These are phyloP conservation scores for Vachellia collinsii DNA, from an alignment of 306 rosid genomes.

Conservation along the genomic window DNA sequence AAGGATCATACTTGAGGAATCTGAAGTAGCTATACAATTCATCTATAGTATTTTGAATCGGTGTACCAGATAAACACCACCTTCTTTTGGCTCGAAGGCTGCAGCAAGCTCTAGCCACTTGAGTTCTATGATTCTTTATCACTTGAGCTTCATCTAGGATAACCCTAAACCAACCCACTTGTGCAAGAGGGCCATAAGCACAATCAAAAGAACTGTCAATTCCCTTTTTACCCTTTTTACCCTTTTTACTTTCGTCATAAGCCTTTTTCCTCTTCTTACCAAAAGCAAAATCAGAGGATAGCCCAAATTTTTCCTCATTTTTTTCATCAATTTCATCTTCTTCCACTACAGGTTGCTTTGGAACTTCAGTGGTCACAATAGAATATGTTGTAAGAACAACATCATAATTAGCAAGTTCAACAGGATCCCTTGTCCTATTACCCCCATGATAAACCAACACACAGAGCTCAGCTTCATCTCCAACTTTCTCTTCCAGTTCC, in stretches of 20 bases:
- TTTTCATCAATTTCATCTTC: slow-evolving; percentile 82
- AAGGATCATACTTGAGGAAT: slow-evolving; percentile 94
- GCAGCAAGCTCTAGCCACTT: slow-evolving; percentile 98
- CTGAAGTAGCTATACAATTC: slow-evolving; percentile 96
- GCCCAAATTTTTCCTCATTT: slow-evolving; percentile 66
- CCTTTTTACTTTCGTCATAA: slow-evolving; percentile 52
- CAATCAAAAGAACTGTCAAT: slow-evolving; percentile 58
- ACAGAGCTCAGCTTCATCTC: slow-evolving; percentile 64
- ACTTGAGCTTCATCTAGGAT: slow-evolving; percentile 98
- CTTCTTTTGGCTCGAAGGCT: slow-evolving; percentile 96
- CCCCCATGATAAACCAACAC: slow-evolving; percentile 92
- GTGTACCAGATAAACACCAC: slow-evolving; percentile 99
- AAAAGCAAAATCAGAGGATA: slow-evolving; percentile 63
- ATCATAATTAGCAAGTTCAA: slow-evolving; percentile 74
- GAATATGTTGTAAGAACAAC: slow-evolving; percentile 96
- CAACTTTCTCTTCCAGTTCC: slow-evolving; percentile 90
- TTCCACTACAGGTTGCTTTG: slow-evolving; percentile 85
- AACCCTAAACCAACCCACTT: slow-evolving; percentile 94
- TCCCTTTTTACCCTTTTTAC: slow-evolving; percentile 80
- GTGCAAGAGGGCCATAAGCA: slow-evolving; percentile 81
- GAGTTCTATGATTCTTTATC: slow-evolving; percentile 98
- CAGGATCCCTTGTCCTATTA: slow-evolving; percentile 84
- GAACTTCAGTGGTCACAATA: slow-evolving; percentile 90
- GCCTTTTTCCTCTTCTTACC: slow-evolving; percentile 77
- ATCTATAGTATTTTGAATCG: slow-evolving; percentile 91